Conservation (phyloP, 2,329 filamentous ascomycete genomes). For the Aspergillus pseudoviridinutans region DNA sequence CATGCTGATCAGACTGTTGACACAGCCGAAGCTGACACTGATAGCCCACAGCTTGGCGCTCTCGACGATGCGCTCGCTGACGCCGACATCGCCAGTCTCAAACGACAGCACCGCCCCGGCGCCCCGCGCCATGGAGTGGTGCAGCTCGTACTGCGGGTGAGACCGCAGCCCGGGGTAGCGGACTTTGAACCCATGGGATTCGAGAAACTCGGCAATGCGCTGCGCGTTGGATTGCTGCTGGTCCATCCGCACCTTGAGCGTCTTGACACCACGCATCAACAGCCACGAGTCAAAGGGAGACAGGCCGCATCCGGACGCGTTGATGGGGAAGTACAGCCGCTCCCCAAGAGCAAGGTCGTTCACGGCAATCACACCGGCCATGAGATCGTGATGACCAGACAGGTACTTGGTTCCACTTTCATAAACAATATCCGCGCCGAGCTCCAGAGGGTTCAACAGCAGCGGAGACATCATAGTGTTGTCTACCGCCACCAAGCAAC, state of each 20-base stretch:
- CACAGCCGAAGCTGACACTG: constrained; percentile 94
- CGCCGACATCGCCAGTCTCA: constrained; percentile 79
- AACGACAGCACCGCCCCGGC: constrained; percentile 93
- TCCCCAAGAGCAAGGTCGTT: constrained; percentile 80
- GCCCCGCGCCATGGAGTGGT: constrained; percentile 92
- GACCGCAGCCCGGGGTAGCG: constrained; percentile 91
- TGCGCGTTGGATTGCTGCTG: constrained; percentile 94
- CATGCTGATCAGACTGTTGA: constrained; percentile 99
- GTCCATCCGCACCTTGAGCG: constrained; percentile 95
- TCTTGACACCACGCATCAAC: constrained; percentile 93
- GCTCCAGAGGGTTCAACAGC: constrained; percentile 86
- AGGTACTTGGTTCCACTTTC: constrained; percentile 98
- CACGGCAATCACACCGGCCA: constrained; percentile 93
- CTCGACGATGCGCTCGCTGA: constrained; percentile 93
- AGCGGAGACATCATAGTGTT: constrained; percentile 99
- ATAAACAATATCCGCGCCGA: constrained; percentile 94
- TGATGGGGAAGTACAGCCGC: constrained; percentile 94
- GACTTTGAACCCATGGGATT: constrained; percentile 86
- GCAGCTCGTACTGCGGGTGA: constrained; percentile 93
- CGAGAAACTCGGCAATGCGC: constrained; percentile 86
- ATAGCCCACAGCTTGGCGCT: constrained; percentile 89
- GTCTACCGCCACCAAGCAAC: constrained; percentile 84
- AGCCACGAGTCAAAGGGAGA: constrained; percentile 95
- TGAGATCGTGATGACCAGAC: constrained; percentile 96
- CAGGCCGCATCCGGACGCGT: constrained; percentile 88